These are phyloP conservation scores for Pholiota adiposa DNA, from an alignment of 1,284 basidiomycete genomes.

Conservation along the genomic window DNA sequence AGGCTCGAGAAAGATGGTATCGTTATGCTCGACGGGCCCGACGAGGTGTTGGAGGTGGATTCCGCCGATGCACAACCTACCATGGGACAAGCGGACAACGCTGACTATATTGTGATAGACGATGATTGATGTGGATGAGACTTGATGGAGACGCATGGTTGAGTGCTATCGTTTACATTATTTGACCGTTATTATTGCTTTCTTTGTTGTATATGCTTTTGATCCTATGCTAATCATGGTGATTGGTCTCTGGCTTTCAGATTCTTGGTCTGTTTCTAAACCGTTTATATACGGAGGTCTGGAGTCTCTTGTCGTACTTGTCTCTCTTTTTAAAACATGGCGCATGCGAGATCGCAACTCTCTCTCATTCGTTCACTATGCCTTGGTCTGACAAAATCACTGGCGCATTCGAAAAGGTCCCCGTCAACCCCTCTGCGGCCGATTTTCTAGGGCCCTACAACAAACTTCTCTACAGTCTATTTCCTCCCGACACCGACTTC, in stretches of 20 bases:
- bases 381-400: no score
- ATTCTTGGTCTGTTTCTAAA: not conserved
- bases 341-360: no score
- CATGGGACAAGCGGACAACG: not conserved
- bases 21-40: slow-evolving; percentile 61
- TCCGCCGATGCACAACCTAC: not conserved
- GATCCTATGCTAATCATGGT: not conserved
- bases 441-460: no score
- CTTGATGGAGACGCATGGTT: not conserved
- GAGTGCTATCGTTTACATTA: not conserved
- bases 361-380: no score
- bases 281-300: not conserved
- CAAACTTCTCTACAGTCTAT: no score
- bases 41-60: slow-evolving; percentile 49
- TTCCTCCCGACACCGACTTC: no score
- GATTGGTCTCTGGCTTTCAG: not conserved
- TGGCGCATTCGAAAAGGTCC: no score
- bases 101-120: slow-evolving; percentile 10
- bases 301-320: not conserved
- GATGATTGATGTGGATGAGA: not conserved
- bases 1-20: slow-evolving; percentile 74
- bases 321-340: no score
- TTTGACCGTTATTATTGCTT: not conserved
- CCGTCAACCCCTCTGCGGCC: no score
- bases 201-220: not conserved